Evolutionary conservation across 441 rosid species (phyloP).

Genomic region (Pelargonium myrrhifolium): DNA sequence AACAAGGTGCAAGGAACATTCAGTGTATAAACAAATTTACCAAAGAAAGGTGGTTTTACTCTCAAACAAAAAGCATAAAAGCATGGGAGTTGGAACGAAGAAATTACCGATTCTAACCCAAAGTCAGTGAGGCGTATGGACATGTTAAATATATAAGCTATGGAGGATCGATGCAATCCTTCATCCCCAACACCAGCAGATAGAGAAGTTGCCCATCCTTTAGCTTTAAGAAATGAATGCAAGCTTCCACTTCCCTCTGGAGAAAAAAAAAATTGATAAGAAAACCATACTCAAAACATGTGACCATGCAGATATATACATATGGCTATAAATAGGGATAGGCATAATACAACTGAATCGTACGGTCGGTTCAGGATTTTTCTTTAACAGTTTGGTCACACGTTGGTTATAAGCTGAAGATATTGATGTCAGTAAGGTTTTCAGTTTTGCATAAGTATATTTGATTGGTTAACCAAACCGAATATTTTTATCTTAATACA

Average conservation of each 20-base stretch:
- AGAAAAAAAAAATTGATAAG: constrained; percentile 24
- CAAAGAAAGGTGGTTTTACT: neutral
- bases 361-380: too few species aligned
- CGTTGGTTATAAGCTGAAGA: too few species aligned
- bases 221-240: constrained; percentile 66
- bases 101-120: constrained; percentile 76
- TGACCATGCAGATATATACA: neutral
- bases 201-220: constrained; percentile 83
- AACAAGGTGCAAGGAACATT: neutral
- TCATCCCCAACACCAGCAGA: constrained; percentile 95
- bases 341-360: too few species aligned
- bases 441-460: too few species aligned
- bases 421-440: too few species aligned
- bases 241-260: constrained; percentile 98
- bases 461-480: too few species aligned
- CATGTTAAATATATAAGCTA: constrained; percentile 81
- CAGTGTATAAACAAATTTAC: neutral
- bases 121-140: constrained; percentile 83
- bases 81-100: constrained; percentile 2
- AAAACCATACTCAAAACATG: constrained; percentile 13
- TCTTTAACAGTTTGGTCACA: too few species aligned
- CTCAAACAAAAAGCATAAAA: neutral
- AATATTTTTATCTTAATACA: too few species aligned
- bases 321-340: neutral
- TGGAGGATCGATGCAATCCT: constrained; percentile 80